phyloP scores from a whole-genome alignment of 805 yeast genomes.

The Suhomyces sp. region DNA sequence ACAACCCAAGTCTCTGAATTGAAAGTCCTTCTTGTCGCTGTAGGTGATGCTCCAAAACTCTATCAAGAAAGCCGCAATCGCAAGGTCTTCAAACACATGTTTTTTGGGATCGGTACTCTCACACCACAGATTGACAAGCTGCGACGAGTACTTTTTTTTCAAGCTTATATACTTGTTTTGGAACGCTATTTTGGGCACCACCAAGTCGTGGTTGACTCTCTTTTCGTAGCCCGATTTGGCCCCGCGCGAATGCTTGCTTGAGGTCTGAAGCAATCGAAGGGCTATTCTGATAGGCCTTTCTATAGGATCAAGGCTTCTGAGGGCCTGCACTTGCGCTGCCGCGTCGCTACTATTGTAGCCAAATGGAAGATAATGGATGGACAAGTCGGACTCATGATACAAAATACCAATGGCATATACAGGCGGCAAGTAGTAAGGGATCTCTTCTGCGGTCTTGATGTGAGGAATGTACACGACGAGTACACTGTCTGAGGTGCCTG shows the following conservation, averaged over 20 bases:
- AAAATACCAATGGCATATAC: conserved; percentile 76
- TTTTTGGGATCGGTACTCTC: conserved; percentile 93
- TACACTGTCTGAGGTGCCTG: conserved; percentile 30
- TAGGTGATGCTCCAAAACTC: conserved; percentile 70
- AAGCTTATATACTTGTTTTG: conserved; percentile 78
- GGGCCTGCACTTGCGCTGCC: conserved; percentile 11
- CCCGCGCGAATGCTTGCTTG: conserved; percentile 80
- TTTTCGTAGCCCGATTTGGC: conserved; percentile 81
- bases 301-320: conserved; percentile 35
- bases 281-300: conserved; percentile 82
- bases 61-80: conserved; percentile 90
- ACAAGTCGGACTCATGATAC: conserved; percentile 45
- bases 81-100: conserved; percentile 94
- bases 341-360: conserved; percentile 12
- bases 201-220: conserved; percentile 82
- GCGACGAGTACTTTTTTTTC: conserved; percentile 77
- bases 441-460: conserved; percentile 51
- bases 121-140: conserved; percentile 78
- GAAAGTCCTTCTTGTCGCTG: conserved; percentile 44
- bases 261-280: conserved; percentile 71
- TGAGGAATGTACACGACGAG: conserved; percentile 80
- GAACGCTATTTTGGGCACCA: conserved; percentile 77
- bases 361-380: conserved; percentile 77
- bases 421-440: conserved; percentile 88
- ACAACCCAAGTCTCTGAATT: conserved; percentile 89